Base-by-base conservation (phyloP, 2,329 filamentous ascomycete genomes). In the Botryotinia globosa region DNA sequence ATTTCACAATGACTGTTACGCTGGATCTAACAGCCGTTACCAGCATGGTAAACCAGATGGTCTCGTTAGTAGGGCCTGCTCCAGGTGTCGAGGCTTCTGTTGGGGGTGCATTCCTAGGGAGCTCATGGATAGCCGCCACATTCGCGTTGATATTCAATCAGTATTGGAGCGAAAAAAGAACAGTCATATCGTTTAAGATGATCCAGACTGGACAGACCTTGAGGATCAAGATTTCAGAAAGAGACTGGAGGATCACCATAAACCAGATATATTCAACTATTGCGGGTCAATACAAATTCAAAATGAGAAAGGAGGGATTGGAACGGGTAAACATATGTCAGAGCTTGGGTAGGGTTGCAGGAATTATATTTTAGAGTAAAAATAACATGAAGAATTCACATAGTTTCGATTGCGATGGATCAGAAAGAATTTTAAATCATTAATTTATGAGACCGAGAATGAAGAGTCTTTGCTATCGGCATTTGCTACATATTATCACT, bases 1-100 rank as follows among this genome's bases (percentile, higher is more conserved):
- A 67, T 29, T 56, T 67, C 34, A 56, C 48, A 20, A 48, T 67
- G 32, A 67, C 44, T n/a, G 18, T 67, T 20, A 67, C 65, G 6
- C 34, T 67, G 32, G 56, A 67, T 25, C 25, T 67, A 54, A 54
- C 45, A n/a, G 48, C 48, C 25, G 25, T 54, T 54, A 54, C 48
- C 48, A 54, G 25, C 48, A n/a, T n/a, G 48, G 25, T 54, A 16
- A 54, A 1, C 48, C 48, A 54, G 25, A 54, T 54, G 48, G 48
- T 54, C 25, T 54, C 48, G 14, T 16, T 54, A 7, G 48, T 54
- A 54, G 48, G 25, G 12, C 48, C 48, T 54, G 48, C 48, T n/a
- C 25, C n/a, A 54, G 48, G 48, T 16, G 6, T 54, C 12, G 48
- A 54, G n/a, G 48, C 48, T 54, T 54, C 48, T n/a, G 48, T 7